Conservation (phyloP, 805 yeast genomes). For the Candida railenensis region DNA sequence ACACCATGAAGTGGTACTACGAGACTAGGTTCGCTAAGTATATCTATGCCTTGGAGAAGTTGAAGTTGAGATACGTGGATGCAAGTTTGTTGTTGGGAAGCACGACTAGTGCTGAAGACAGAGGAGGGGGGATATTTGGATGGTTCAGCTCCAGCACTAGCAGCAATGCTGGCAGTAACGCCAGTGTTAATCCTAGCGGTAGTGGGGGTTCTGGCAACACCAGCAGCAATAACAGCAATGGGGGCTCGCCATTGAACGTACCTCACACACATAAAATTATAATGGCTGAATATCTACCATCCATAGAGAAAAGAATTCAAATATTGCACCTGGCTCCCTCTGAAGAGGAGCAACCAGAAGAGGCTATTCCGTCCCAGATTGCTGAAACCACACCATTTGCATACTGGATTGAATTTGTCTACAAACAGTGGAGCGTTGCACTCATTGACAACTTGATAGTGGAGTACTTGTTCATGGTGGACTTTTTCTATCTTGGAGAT, state of each 20-base stretch:
- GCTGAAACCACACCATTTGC: slow-evolving; percentile 72
- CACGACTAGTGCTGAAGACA: slow-evolving; percentile 23
- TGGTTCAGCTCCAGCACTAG: slow-evolving; percentile 17
- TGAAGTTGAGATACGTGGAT: slow-evolving; percentile 57
- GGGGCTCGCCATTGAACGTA: slow-evolving; percentile 4
- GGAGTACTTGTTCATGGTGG: slow-evolving; percentile 71
- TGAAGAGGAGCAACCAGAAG: slow-evolving; percentile 40
- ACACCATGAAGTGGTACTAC: slow-evolving; percentile 95
- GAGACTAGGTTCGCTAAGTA: slow-evolving; percentile 74
- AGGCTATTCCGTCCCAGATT: slow-evolving; percentile 77
- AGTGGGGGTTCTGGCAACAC: background rate
- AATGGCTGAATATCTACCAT: slow-evolving; percentile 51
- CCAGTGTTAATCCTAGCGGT: no score
- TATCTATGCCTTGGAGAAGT: slow-evolving; percentile 64
- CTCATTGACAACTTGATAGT: slow-evolving; percentile 73
- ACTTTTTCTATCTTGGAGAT: slow-evolving; percentile 58
- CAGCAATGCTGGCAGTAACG: slow-evolving; percentile 2
- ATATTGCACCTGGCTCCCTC: slow-evolving; percentile 41
- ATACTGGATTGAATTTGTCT: slow-evolving; percentile 72
- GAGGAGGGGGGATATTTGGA: slow-evolving; percentile 16
- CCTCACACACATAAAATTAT: slow-evolving; percentile 13
- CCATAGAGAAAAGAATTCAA: slow-evolving; percentile 59
- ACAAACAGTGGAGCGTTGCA: slow-evolving; percentile 70
- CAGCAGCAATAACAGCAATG: slow-evolving; percentile 1
- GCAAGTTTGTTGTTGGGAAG: slow-evolving; percentile 55